Percentiles rank a stretch among this genome's conserved stretches.
phyloP scores from a whole-genome alignment of 441 rosid genomes.

The Flueggea neowawraea region DNA sequence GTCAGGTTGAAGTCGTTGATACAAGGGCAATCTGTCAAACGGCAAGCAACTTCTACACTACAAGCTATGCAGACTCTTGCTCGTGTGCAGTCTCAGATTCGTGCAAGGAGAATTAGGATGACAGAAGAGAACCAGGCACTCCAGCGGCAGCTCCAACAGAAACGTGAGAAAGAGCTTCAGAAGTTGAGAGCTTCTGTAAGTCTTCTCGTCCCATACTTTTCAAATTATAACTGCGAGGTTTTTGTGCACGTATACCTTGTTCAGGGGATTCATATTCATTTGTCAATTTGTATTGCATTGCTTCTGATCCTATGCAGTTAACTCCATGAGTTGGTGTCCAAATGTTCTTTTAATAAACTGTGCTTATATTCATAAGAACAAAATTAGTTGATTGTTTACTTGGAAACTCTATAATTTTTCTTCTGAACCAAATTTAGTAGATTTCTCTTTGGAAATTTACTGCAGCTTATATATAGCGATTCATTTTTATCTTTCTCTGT shows the following conservation, averaged over 20 bases:
- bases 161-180: slow-evolving; percentile 44
- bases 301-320: too few species aligned
- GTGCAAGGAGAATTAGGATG: slow-evolving; percentile 68
- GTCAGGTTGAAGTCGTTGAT: slow-evolving; percentile 76
- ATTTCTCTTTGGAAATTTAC: too few species aligned
- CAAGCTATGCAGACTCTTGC: slow-evolving; percentile 92
- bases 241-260: too few species aligned
- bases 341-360: not conserved
- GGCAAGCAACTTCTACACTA: slow-evolving; percentile 72
- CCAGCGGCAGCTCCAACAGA: slow-evolving; percentile 67
- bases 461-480: too few species aligned
- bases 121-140: slow-evolving; percentile 83
- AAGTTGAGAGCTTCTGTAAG: slow-evolving; percentile 55
- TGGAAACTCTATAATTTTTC: too few species aligned
- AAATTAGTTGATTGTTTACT: too few species aligned
- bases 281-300: too few species aligned
- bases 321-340: too few species aligned
- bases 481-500: too few species aligned
- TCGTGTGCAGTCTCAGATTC: slow-evolving; percentile 76
- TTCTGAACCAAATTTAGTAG: too few species aligned
- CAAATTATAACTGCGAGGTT: too few species aligned
- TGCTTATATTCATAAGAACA: not conserved
- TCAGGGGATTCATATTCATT: too few species aligned
- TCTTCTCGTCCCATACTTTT: slow-evolving; percentile 7
- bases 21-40: slow-evolving; percentile 69